Base-by-base conservation (phyloP, 352 stramenopile genomes). In the Phytopythium cucurbitacearum region DNA sequence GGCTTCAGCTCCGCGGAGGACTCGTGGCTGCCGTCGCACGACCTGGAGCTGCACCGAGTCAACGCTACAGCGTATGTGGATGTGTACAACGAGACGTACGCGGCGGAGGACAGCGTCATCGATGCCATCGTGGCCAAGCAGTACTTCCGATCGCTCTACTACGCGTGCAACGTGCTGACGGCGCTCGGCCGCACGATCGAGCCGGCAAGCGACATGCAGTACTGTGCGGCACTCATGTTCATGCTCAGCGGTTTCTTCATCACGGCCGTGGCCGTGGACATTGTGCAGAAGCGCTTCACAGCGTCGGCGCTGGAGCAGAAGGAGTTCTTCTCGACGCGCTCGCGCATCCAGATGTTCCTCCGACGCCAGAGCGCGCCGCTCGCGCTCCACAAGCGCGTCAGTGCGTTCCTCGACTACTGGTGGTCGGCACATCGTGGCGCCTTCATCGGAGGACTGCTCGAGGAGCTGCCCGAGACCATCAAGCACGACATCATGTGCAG, bases 241-340 rank as follows among this genome's bases (percentile, higher is more conserved):
- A 91, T 89, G 75, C 48, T 91, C 8, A 87, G 74, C 28, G 80
- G 77, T 0, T 89, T 91, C 48, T 78, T 91, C 43, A 80, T 89
- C 52, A 87, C 79, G 0, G 79, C 76, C 4, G 74, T 85, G 16
- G 77, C 85, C 13, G 76, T 90, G 3, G 76, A 90, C 55, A 86
- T 88, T 13, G 80, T 89, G 4, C 80, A 91, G 56, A 91, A 91
- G 53, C 62, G 75, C 15, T 86, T 91, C 40, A 91, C 80, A 1
- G 77, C 80, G 0, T 91, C 80, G 7, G 77, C 80, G 11, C 65
- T 80, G 35, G 80, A 91, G 11, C 80, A 91, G 43, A 91, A 88
- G 36, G 73, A 88, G 40, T 88, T 91, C 56, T 84, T 80, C 40
- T 66, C 70, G 0, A 79, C 64, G 2, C 63, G 80, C 38, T 76